These are phyloP conservation scores for Monosporascus sp. DNA, from an alignment of 2,329 filamentous ascomycete species.

Conservation along the genomic window DNA sequence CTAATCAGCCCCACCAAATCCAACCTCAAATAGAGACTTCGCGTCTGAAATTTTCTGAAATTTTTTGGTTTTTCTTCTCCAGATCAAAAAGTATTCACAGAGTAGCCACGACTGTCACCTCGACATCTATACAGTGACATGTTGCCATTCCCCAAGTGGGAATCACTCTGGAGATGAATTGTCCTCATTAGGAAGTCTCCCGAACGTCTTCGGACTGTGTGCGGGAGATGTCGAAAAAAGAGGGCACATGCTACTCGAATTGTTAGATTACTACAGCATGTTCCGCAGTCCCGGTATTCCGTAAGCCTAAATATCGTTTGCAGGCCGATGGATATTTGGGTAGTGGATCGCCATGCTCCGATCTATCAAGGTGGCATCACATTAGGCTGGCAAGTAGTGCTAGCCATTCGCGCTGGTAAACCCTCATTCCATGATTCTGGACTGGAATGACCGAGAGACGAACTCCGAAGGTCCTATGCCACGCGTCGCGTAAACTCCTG, in stretches of 20 bases:
- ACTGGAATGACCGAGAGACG: too few species aligned
- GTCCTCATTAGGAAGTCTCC: constrained; percentile 60
- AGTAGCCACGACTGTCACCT: constrained; percentile 60
- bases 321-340: too few species aligned
- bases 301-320: too few species aligned
- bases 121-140: constrained; percentile 51
- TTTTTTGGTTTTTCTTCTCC: constrained; percentile 35
- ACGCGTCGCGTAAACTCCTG: too few species aligned
- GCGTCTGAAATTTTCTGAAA: constrained; percentile 17
- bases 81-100: constrained; percentile 60
- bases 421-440: too few species aligned
- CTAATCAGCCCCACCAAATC: not conserved
- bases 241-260: constrained; percentile 39
- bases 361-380: too few species aligned
- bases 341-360: too few species aligned
- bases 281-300: too few species aligned
- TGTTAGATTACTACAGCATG: not conserved
- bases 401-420: too few species aligned
- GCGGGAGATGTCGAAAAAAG: constrained; percentile 56
- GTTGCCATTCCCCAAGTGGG: constrained; percentile 52
- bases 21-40: constrained; percentile 19
- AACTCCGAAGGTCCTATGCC: too few species aligned
- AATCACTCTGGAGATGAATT: constrained; percentile 53
- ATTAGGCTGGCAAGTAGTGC: too few species aligned
- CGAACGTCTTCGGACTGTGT: constrained; percentile 43